phyloP scores from a whole-genome alignment of 805 yeast genomes.

The Torulaspora microellipsoides region DNA sequence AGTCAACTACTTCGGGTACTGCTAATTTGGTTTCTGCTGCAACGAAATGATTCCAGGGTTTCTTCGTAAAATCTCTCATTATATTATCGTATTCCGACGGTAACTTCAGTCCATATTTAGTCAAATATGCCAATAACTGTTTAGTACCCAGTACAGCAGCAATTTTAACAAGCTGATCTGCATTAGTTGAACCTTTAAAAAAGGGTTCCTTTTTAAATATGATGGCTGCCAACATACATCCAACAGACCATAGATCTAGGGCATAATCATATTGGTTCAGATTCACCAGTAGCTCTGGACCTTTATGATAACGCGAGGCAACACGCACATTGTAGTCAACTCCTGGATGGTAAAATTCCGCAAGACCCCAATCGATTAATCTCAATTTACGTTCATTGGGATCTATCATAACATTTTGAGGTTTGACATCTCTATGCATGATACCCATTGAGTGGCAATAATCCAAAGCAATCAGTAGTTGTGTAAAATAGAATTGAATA shows the following conservation, averaged over 20 bases:
- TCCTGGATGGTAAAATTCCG: conserved; percentile 88
- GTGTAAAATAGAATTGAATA: conserved; percentile 77
- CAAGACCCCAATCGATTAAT: conserved; percentile 92
- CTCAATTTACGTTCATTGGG: conserved; percentile 58
- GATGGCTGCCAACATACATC: conserved; percentile 87
- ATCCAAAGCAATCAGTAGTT: conserved; percentile 77
- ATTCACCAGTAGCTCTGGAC: conserved; percentile 84
- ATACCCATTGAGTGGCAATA: conserved; percentile 91
- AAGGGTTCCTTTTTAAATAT: conserved; percentile 87
- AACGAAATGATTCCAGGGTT: conserved; percentile 62
- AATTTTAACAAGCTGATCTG: conserved; percentile 87
- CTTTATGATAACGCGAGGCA: conserved; percentile 87
- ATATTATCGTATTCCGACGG: conserved; percentile 75
- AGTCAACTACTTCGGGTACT: conserved; percentile 55
- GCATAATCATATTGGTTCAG: conserved; percentile 82
- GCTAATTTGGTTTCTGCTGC: conserved; percentile 51
- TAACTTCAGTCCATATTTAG: conserved; percentile 63
- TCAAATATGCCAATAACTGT: conserved; percentile 59
- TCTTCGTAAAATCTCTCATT: conserved; percentile 59
- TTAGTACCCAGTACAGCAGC: conserved; percentile 85
- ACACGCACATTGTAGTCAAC: conserved; percentile 88
- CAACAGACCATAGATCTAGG: conserved; percentile 85
- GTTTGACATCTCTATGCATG: conserved; percentile 92
- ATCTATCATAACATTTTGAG: conserved; percentile 92
- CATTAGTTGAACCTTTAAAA: conserved; percentile 86